A percentile compares a stretch with the other conserved stretches of the same genome.
Conservation (phyloP, 495 filamentous ascomycete species). For the Aspergillus funiculosus region DNA sequence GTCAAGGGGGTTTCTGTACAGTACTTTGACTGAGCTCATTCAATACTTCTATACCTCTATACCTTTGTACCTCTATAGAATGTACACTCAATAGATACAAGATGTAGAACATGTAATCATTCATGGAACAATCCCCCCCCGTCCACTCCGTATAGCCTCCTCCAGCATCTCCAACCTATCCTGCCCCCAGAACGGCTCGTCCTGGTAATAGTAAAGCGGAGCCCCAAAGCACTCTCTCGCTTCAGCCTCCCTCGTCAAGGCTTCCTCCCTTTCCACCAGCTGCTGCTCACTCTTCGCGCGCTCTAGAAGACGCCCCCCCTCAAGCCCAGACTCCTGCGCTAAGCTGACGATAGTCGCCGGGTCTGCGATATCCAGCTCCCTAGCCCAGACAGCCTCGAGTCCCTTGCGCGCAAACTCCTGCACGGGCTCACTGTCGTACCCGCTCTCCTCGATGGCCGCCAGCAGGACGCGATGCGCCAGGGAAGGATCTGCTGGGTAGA, state of each 20-base stretch:
- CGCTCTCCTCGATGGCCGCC: slow-evolving; percentile 12
- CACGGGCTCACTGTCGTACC: not conserved
- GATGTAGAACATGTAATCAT: too few species aligned
- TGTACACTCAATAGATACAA: too few species aligned
- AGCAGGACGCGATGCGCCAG: slow-evolving; percentile 19
- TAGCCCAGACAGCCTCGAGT: slow-evolving; percentile 12
- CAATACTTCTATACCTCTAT: too few species aligned
- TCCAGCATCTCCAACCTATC: slow-evolving; percentile 12
- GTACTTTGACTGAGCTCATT: slow-evolving; percentile 1
- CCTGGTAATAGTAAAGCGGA: not conserved
- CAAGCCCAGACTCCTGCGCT: slow-evolving; percentile 3
- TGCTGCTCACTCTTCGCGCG: not conserved
- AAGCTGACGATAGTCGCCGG: not conserved
- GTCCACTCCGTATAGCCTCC: not conserved
- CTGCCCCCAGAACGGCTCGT: slow-evolving; percentile 11
- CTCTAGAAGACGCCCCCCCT: not conserved
- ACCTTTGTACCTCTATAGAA: too few species aligned
- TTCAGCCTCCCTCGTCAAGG: slow-evolving; percentile 7
- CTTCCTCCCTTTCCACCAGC: not conserved
- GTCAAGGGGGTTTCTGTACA: slow-evolving; percentile 1
- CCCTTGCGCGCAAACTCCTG: slow-evolving; percentile 4
- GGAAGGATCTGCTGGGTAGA: slow-evolving; percentile 18
- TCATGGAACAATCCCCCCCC: slow-evolving; percentile 6
- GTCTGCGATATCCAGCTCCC: slow-evolving; percentile 7
- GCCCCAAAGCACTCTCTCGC: slow-evolving; percentile 5